Conservation (phyloP, 345 rosid species). For the Eucalyptus cloeziana region DNA sequence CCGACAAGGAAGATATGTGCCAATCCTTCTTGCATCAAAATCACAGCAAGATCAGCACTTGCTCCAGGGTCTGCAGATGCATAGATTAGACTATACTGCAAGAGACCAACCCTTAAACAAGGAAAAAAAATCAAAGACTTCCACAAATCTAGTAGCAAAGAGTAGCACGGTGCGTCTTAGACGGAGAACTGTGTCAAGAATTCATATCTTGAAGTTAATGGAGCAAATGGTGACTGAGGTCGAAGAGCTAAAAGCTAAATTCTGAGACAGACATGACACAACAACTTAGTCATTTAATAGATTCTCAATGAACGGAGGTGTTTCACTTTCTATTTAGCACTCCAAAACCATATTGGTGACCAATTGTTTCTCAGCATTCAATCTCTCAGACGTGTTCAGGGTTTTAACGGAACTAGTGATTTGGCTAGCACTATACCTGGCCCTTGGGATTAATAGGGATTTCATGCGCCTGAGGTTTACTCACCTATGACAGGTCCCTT, state of each 20-base stretch:
- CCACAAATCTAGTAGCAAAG: not conserved
- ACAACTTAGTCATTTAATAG: not conserved
- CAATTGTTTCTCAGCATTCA: not conserved
- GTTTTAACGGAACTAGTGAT: not conserved
- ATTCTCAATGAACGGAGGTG: not conserved
- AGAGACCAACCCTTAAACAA: not conserved
- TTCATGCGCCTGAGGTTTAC: not conserved
- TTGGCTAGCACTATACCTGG: not conserved
- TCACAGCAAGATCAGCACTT: slow-evolving; percentile 86
- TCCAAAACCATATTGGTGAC: not conserved
- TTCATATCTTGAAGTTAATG: not conserved
- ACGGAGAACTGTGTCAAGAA: not conserved
- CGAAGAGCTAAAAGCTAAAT: not conserved
- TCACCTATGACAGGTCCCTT: not conserved
- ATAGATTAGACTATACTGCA: not conserved
- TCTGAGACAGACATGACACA: not conserved
- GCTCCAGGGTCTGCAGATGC: slow-evolving; percentile 72
- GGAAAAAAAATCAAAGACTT: not conserved
- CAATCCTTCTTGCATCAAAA: slow-evolving; percentile 97
- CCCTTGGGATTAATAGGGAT: not conserved
- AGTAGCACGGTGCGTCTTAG: not conserved
- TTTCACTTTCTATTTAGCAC: not conserved
- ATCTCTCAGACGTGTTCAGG: not conserved
- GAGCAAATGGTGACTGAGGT: not conserved
- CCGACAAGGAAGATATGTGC: slow-evolving; percentile 81